Percentiles rank a stretch among this genome's conserved stretches.
Conservation (phyloP, 257 asterid species). For the Solanum arcanum region DNA sequence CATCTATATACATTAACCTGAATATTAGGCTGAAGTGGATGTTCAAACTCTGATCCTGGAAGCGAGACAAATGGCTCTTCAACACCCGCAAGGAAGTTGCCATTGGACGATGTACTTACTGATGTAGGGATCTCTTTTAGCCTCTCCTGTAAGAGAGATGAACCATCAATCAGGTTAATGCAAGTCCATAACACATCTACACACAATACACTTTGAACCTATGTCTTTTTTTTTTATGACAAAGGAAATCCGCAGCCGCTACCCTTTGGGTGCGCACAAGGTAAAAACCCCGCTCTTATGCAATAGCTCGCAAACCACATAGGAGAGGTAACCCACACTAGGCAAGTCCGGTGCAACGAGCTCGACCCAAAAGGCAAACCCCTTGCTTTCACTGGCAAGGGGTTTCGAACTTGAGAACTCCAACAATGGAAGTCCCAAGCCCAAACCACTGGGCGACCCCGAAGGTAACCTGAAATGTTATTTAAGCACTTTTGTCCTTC, state of each 20-base stretch:
- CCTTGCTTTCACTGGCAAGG: neutral
- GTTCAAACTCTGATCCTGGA: conserved; percentile 86
- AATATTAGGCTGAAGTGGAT: conserved; percentile 43
- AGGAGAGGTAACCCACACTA: neutral
- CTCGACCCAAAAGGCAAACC: neutral
- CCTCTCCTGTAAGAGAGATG: conserved; percentile 52
- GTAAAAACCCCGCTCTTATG: neutral
- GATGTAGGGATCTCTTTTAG: conserved; percentile 88
- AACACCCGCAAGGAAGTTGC: conserved; percentile 39
- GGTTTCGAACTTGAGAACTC: neutral
- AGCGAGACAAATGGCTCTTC: conserved; percentile 60
- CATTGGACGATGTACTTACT: conserved; percentile 49
- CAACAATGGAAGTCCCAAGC: neutral
- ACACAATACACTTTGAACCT: neutral
- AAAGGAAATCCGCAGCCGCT: neutral
- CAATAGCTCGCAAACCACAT: neutral
- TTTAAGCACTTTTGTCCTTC: neutral
- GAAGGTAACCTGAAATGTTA: neutral
- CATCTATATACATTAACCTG: conserved; percentile 40
- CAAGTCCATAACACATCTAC: neutral
- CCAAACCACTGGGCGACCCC: neutral
- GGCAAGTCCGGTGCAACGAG: neutral
- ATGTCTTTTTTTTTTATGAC: neutral
- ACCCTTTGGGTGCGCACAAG: neutral
- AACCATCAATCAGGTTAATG: neutral